Percentiles rank a stretch among this genome's conserved stretches.
Conservation (phyloP, 495 filamentous ascomycete genomes). For the Trichoderma virens region DNA sequence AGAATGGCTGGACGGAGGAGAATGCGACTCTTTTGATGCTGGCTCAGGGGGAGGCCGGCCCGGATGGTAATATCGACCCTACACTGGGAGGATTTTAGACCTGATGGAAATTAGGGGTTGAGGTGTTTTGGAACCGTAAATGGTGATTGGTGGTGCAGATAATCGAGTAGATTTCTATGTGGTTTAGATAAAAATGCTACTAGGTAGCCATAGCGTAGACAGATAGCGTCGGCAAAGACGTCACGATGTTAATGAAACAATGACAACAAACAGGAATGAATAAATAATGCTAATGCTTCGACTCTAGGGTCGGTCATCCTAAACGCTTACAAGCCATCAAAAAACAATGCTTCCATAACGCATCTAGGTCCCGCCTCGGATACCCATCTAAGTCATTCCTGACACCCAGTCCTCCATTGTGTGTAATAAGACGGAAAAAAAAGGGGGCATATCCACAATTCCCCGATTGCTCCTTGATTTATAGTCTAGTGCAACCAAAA, state of each 20-base stretch:
- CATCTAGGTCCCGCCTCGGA: too few species aligned
- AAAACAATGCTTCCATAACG: not conserved
- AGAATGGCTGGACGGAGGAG: slow-evolving; percentile 4
- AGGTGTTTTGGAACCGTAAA: not conserved
- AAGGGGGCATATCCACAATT: not conserved
- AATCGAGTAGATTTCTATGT: not conserved
- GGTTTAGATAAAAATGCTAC: not conserved
- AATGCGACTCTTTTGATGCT: not conserved
- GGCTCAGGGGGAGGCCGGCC: not conserved
- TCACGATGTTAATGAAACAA: slow-evolving; percentile 1
- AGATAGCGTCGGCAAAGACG: not conserved
- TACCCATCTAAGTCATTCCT: too few species aligned
- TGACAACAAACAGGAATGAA: not conserved
- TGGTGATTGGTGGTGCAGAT: not conserved
- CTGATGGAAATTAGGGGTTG: not conserved
- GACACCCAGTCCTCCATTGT: too few species aligned
- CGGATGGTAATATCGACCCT: slow-evolving; percentile 7
- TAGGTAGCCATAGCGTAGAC: not conserved
- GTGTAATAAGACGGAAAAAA: not conserved
- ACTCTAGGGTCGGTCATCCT: not conserved
- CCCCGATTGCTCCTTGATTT: not conserved
- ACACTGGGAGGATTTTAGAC: not conserved
- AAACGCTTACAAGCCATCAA: not conserved
- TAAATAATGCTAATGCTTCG: not conserved
- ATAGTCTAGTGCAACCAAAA: not conserved